Percentiles rank a stretch among this genome's conserved stretches.
These are phyloP conservation scores for Eucalyptus sp. DNA, from an alignment of 345 rosid genomes.

Conservation along the genomic window DNA sequence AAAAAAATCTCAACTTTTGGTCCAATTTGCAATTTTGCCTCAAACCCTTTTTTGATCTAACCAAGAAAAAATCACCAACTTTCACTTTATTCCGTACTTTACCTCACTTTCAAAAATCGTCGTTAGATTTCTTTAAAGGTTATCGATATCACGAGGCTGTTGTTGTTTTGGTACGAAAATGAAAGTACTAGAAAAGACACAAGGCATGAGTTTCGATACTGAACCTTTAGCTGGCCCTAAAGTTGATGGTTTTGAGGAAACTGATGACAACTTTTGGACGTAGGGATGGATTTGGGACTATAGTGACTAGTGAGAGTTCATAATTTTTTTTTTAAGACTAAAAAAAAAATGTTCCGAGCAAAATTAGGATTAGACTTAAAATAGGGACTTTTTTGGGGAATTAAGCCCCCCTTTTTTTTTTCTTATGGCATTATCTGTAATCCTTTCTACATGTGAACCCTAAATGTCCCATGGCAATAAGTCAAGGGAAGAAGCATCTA, in stretches of 20 bases:
- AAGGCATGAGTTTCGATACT: background rate
- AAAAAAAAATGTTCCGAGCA: background rate
- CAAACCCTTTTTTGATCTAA: background rate
- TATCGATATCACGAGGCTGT: background rate
- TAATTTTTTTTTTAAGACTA: background rate
- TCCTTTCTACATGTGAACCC: background rate
- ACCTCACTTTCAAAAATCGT: accelerated
- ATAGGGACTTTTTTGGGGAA: background rate
- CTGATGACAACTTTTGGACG: background rate
- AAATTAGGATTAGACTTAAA: background rate
- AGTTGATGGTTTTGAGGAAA: background rate
- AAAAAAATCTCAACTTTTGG: background rate
- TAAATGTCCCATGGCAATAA: background rate
- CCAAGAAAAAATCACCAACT: background rate
- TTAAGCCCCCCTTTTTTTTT: background rate
- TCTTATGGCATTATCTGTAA: background rate
- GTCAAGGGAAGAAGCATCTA: background rate
- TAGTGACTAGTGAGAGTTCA: background rate
- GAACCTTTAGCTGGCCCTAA: background rate
- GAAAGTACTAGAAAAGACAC: background rate
- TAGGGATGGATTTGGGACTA: background rate
- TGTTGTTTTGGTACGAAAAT: background rate
- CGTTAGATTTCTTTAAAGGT: background rate
- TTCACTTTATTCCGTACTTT: background rate
- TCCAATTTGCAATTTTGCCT: background rate